Evolutionary conservation across 495 filamentous ascomycete species (phyloP), one percentile per base, ranked within the genome.

Genomic region (Podospora appendiculata): DNA sequence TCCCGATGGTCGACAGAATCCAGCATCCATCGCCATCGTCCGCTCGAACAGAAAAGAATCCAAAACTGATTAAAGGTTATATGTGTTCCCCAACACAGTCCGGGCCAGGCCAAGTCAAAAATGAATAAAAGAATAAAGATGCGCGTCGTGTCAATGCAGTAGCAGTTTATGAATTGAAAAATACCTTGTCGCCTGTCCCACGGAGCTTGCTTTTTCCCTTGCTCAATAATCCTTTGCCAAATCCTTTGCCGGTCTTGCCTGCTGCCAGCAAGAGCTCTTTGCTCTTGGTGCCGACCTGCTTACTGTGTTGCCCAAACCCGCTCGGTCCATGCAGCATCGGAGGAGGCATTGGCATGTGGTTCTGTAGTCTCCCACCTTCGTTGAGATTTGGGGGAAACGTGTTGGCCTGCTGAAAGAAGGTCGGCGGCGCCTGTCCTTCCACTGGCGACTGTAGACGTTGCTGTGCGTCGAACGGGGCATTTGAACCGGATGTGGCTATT

Each of bases 221-320:
- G 52, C 83, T 86, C 65, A 96, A 84, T 47, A 95, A 64, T 33
- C 89, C 90, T 70, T 93, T 94, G 11, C 90, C 88, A 16, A 87
- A 64, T 33, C 89, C 90, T 70, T 93, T 94, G 11, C 90, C 88
- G 18, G 88, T 86, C 58, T 85, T 86, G 32, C 87, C 87, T 38
- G 90, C 90, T 4, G 82, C 82, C 57, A 92, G 87, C 52, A 96
- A 72, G 4, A 95, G 67, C 49, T 93, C 89, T 64, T 95, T 96
- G 58, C 90, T 84, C 70, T 87, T 88, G 16, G 80, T 75, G 45
- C 87, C 84, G 48, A 88, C 71, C 61, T 83, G 79, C 12, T 59
- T 62, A 13, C 65, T 54, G n/a, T 66, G 66, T 19, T 69, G 62
- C 6, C 63, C 66, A 44, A 76, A 67, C 16, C 58, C 62, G 47